Conservation (phyloP, 768 basidiomycete species). For the Naganishia vishniacii region DNA sequence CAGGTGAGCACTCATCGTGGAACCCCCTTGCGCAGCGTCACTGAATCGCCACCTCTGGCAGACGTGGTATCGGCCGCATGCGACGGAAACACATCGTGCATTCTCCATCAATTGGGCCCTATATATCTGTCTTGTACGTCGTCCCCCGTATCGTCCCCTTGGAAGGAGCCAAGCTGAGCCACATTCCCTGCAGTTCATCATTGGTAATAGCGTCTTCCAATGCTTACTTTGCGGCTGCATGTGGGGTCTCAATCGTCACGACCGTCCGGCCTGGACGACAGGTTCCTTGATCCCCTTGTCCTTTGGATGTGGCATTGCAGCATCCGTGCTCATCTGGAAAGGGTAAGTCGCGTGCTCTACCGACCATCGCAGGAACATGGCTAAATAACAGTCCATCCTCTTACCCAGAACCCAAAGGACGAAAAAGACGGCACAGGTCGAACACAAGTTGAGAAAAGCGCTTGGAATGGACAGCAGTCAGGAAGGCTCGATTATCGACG, state of each 20-base stretch:
- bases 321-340: conserved; percentile 68
- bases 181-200: conserved; percentile 53
- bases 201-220: conserved; percentile 77
- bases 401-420: conserved; percentile 38
- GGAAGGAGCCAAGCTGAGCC: too few species aligned
- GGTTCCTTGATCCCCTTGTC: conserved; percentile 63
- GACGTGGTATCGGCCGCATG: conserved; percentile 83
- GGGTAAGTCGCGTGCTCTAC: conserved; percentile 47
- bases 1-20: conserved; percentile 36
- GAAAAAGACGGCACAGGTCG: conserved; percentile 41
- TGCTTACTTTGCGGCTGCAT: conserved; percentile 68
- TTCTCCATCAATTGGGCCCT: conserved; percentile 55
- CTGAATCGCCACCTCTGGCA: conserved; percentile 49
- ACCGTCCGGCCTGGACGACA: conserved; percentile 51
- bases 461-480: conserved; percentile 34
- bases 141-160: neutral
- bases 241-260: conserved; percentile 61
- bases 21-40: neutral
- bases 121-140: conserved; percentile 58
- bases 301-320: conserved; percentile 69
- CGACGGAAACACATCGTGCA: conserved; percentile 63
- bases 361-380: neutral
- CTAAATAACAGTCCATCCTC: too few species aligned
- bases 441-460: conserved; percentile 39
- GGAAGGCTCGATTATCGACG: neutral